A percentile compares a stretch with the other conserved stretches of the same genome.
Conservation (phyloP, 2,329 filamentous ascomycete species). For the Hymenoscyphus scutula region DNA sequence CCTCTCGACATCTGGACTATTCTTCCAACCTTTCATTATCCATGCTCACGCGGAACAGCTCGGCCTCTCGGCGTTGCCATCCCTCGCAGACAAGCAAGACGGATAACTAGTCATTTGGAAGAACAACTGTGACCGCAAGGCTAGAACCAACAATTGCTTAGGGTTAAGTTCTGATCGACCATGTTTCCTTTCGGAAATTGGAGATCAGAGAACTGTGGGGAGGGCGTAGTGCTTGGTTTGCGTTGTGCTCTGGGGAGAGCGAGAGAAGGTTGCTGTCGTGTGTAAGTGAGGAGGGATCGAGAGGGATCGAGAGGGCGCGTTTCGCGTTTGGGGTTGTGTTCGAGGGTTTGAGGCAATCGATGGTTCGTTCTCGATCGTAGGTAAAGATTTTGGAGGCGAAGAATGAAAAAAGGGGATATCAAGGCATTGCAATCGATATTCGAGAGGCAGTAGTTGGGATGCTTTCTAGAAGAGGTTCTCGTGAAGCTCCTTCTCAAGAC, state of each 20-base stretch:
- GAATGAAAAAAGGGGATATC: slow-evolving; percentile 7
- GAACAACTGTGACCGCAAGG: slow-evolving; percentile 71
- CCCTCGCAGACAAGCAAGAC: slow-evolving; percentile 25
- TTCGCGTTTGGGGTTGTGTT: slow-evolving; percentile 30
- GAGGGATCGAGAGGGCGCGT: slow-evolving; percentile 21
- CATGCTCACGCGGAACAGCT: slow-evolving; percentile 48
- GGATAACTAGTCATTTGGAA: slow-evolving; percentile 62
- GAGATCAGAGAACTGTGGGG: slow-evolving; percentile 75
- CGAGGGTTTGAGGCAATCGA: slow-evolving; percentile 20
- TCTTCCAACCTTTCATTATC: slow-evolving; percentile 49
- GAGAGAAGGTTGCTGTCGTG: slow-evolving; percentile 41
- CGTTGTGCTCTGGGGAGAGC: slow-evolving; percentile 26
- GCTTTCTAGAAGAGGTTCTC: slow-evolving; percentile 16
- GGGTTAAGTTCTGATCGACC: slow-evolving; percentile 91
- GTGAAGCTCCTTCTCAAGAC: not conserved
- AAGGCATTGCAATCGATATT: slow-evolving; percentile 29
- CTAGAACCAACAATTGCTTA: slow-evolving; percentile 77
- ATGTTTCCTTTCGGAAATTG: slow-evolving; percentile 69
- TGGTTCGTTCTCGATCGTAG: slow-evolving; percentile 20
- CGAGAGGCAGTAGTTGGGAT: slow-evolving; percentile 26
- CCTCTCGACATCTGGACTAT: slow-evolving; percentile 55
- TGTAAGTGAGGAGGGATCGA: slow-evolving; percentile 23
- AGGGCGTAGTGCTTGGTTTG: slow-evolving; percentile 68
- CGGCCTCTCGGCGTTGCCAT: slow-evolving; percentile 40
- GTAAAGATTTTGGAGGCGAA: slow-evolving; percentile 15